Evolutionary conservation across 805 yeast genomes (phyloP), one percentile per base, ranked within the genome.

Genomic region (Candida piceae): DNA sequence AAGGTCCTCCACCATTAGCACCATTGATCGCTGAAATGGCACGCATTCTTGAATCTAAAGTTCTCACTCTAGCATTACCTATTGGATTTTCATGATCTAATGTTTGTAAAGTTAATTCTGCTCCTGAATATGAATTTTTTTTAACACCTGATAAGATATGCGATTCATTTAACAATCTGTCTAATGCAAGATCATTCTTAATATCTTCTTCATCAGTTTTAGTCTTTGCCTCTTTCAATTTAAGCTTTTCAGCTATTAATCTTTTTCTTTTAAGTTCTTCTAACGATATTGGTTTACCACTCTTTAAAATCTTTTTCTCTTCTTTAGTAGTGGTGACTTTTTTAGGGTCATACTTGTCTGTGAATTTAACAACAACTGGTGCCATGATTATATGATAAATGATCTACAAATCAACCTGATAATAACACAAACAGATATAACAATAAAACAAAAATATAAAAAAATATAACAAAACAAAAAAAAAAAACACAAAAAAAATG

Each of bases 161-260:
- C 0, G 90, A 82, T 57, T 84, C 93, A 41, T 70, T 65, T 18
- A 84, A 55, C 29, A 84, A 70, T 40, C 88, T 62, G 53, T 84
- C 89, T 32, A 84, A 62, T 48, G 79, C 84, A n/a, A 81, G 51
- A 56, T 83, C 93, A 46, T 82, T 80, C 41, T 79, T 72, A 43
- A 81, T 49, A 49, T 83, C 76, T 19, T 80, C 76, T 24, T 60
- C 64, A 21, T 72, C 73, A 17, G 62, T 68, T 25, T 63, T 58
- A 4, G 59, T 53, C 12, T 55, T 59, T 5, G 58, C 41, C 26
- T 35, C 36, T 30, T 48, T 52, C 20, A 44, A 32, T 42, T 41
- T 40, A 26, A 45, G 55, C 16, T 62, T 53, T 21, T 60, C 60
- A 7, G 62, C 56, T 44, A 62, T 48, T 28, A 58, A 54, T 42